These are phyloP conservation scores for Friedmanniomyces endolithicus DNA, from an alignment of 495 filamentous ascomycete genomes.

Conservation along the genomic window DNA sequence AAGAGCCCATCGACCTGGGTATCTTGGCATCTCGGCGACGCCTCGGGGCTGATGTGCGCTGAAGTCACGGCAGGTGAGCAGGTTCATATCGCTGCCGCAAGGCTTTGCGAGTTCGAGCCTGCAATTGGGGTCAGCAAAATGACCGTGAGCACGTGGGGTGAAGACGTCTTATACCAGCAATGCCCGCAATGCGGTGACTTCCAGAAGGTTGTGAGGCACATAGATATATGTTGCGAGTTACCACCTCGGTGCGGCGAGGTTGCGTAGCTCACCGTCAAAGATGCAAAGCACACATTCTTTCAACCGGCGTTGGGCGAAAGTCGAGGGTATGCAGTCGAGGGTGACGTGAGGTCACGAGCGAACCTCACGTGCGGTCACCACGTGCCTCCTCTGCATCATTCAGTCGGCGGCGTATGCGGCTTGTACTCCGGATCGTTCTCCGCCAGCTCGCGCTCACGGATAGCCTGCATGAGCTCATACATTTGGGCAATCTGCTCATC, in stretches of 20 bases:
- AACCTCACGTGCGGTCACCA: not conserved
- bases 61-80: conserved; percentile 33
- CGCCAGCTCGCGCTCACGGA: conserved; percentile 46
- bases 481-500: conserved; percentile 89
- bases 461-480: conserved; percentile 85
- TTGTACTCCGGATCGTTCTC: conserved; percentile 29
- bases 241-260: not conserved
- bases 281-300: not conserved
- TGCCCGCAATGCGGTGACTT: conserved; percentile 30
- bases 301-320: too few species aligned
- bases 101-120: conserved; percentile 23
- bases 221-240: conserved; percentile 5
- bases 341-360: not conserved
- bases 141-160: not conserved
- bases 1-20: conserved; percentile 7
- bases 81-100: conserved; percentile 28
- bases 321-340: not conserved
- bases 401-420: conserved; percentile 4
- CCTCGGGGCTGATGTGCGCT: conserved; percentile 1
- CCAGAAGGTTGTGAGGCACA: conserved; percentile 33
- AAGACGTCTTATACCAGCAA: conserved; percentile 25
- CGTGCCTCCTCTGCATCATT: not conserved
- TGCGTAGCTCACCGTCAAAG: not conserved
- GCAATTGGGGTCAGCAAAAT: not conserved
- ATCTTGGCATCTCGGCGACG: conserved; percentile 2